Conservation (phyloP, 2,329 filamentous ascomycete genomes). For the Sporothrix brunneoviolacea region DNA sequence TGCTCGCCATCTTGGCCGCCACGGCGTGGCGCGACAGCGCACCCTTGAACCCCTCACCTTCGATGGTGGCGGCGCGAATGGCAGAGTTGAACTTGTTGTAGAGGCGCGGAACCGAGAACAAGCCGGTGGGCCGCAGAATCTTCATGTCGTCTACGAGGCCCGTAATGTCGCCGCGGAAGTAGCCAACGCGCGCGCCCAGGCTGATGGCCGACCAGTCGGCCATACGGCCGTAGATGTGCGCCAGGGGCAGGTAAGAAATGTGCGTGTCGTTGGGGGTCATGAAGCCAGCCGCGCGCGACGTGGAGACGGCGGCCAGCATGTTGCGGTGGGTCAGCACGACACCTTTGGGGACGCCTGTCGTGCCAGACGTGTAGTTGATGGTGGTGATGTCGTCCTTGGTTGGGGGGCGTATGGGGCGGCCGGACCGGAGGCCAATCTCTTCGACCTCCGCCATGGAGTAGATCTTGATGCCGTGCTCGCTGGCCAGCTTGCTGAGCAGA, state of each 20-base stretch:
- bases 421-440: constrained; percentile 64
- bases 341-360: constrained; percentile 75
- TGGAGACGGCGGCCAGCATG: constrained; percentile 65
- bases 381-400: constrained; percentile 71
- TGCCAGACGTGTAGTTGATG: constrained; percentile 86
- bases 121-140: constrained; percentile 70
- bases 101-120: constrained; percentile 84
- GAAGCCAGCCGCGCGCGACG: constrained; percentile 49
- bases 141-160: constrained; percentile 89
- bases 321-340: constrained; percentile 77
- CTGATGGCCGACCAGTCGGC: constrained; percentile 70
- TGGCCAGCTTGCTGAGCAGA: constrained; percentile 68
- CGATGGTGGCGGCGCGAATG: constrained; percentile 70
- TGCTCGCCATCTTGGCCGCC: constrained; percentile 68
- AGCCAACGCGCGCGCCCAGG: constrained; percentile 70
- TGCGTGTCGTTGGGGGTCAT: constrained; percentile 52
- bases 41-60: constrained; percentile 74
- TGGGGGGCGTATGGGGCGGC: constrained; percentile 65
- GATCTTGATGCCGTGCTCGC: constrained; percentile 67
- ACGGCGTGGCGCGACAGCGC: constrained; percentile 74
- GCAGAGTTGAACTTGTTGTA: constrained; percentile 85
- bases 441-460: constrained; percentile 78
- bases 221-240: constrained; percentile 88
- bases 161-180: constrained; percentile 86
- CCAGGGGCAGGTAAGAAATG: constrained; percentile 85